A percentile compares a stretch with the other conserved stretches of the same genome.
Evolutionary conservation across 2,329 filamentous ascomycete genomes (phyloP).

Genomic region (Cephalotrichum gorgonifer): DNA sequence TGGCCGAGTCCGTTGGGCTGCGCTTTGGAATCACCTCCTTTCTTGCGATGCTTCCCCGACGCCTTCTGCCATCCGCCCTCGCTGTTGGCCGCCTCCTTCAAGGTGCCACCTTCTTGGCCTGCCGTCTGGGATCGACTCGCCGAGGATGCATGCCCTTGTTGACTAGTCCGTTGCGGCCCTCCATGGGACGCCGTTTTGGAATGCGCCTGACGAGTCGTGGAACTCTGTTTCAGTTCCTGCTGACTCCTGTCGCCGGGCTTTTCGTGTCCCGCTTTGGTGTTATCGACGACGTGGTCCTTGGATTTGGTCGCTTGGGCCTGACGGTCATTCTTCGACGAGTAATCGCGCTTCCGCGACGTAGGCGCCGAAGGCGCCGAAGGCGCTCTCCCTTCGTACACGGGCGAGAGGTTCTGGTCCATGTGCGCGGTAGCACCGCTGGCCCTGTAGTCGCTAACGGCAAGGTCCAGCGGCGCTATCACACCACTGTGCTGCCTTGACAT

Average conservation of each 20-base stretch:
- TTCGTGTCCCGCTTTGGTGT: slow-evolving; percentile 13
- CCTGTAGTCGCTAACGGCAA: slow-evolving; percentile 36
- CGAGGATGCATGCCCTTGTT: not conserved
- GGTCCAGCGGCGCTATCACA: slow-evolving; percentile 43
- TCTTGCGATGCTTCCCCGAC: slow-evolving; percentile 37
- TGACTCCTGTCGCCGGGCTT: slow-evolving; percentile 9
- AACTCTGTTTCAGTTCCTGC: slow-evolving; percentile 8
- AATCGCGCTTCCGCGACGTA: slow-evolving; percentile 40
- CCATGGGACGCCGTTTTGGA: slow-evolving; percentile 7
- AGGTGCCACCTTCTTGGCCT: slow-evolving; percentile 24
- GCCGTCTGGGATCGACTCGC: slow-evolving; percentile 16
- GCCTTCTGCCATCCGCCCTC: slow-evolving; percentile 50
- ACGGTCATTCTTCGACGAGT: slow-evolving; percentile 13
- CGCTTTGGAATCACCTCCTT: slow-evolving; percentile 36
- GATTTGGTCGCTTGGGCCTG: slow-evolving; percentile 2
- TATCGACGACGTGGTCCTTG: slow-evolving; percentile 2
- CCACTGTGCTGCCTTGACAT: slow-evolving; percentile 33
- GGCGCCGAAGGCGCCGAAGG: slow-evolving; percentile 61
- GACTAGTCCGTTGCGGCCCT: slow-evolving; percentile 9
- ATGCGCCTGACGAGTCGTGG: slow-evolving; percentile 6
- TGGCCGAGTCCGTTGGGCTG: slow-evolving; percentile 27
- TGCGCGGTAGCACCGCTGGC: slow-evolving; percentile 20
- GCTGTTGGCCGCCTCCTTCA: slow-evolving; percentile 31
- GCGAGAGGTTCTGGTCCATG: slow-evolving; percentile 50
- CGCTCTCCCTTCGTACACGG: slow-evolving; percentile 63